Evolutionary conservation across 2,329 filamentous ascomycete species (phyloP).

Genomic region (Colletotrichum plurivorum): DNA sequence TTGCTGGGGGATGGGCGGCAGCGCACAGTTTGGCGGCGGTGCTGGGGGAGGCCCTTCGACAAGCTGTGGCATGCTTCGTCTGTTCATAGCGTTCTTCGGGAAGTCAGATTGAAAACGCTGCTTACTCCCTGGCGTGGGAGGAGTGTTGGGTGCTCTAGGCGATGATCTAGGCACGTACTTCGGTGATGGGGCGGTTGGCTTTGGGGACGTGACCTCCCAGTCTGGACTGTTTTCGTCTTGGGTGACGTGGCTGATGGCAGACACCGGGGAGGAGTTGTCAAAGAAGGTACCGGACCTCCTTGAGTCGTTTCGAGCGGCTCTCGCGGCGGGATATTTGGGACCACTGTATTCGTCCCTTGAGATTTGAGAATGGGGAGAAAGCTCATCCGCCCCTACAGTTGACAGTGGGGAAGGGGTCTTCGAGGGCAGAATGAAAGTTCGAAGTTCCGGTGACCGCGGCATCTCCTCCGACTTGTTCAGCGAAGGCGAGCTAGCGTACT

Average conservation of each 20-base stretch:
- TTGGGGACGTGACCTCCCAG: not conserved
- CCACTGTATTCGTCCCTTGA: constrained; percentile 50
- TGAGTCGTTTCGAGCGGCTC: constrained; percentile 17
- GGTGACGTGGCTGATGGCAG: constrained; percentile 9
- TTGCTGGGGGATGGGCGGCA: constrained; percentile 65
- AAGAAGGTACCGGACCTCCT: constrained; percentile 44
- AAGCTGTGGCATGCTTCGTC: constrained; percentile 67
- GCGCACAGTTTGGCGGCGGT: constrained; percentile 68
- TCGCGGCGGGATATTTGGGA: constrained; percentile 41
- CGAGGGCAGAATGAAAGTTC: constrained; percentile 34
- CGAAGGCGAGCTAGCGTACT: constrained; percentile 50
- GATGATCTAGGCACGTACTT: constrained; percentile 4
- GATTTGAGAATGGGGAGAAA: constrained; percentile 47
- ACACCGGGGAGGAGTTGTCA: constrained; percentile 22
- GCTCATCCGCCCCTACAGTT: constrained; percentile 39
- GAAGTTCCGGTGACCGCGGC: constrained; percentile 41
- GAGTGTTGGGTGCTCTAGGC: constrained; percentile 14
- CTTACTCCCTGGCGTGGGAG: not conserved
- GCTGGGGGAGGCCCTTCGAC: constrained; percentile 65
- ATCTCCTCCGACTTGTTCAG: constrained; percentile 46
- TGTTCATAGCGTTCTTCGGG: constrained; percentile 48
- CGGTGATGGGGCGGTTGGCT: constrained; percentile 5
- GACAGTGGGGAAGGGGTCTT: constrained; percentile 40
- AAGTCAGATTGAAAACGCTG: constrained; percentile 13
- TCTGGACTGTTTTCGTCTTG: constrained; percentile 6